These are phyloP conservation scores for Picea abies DNA, from an alignment of 83 land plant genomes.

Conservation along the genomic window DNA sequence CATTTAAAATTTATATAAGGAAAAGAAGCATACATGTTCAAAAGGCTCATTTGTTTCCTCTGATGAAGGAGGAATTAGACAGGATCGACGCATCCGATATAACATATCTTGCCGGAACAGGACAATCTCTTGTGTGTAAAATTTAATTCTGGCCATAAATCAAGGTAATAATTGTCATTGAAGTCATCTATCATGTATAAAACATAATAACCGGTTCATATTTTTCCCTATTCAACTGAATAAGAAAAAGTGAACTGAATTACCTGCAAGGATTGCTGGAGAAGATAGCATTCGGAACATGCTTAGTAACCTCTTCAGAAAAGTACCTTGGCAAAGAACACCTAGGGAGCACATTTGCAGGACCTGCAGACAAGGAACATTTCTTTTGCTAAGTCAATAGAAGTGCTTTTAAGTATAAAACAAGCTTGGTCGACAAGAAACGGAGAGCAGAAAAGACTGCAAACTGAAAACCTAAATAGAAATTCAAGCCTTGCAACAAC, in stretches of 20 bases:
- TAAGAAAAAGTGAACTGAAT: neutral
- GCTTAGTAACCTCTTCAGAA: constrained; percentile 83
- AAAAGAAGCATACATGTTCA: constrained; percentile 74
- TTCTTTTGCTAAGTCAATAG: neutral
- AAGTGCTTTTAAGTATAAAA: neutral
- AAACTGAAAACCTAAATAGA: neutral
- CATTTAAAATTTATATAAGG: neutral
- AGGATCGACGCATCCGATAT: constrained; percentile 91
- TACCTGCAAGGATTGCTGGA: constrained; percentile 99
- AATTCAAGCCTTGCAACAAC: neutral
- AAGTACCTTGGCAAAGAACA: constrained; percentile 79
- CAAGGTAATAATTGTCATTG: neutral
- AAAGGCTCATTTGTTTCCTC: constrained; percentile 97
- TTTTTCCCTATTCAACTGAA: neutral
- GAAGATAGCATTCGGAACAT: constrained; percentile 85
- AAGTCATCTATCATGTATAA: neutral
- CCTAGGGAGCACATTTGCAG: constrained; percentile 83
- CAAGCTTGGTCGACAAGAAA: neutral
- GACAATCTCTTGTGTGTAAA: constrained; percentile 93
- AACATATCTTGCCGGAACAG: constrained; percentile 93
- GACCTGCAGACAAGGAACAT: constrained; percentile 50
- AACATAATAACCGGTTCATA: neutral
- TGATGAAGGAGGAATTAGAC: constrained; percentile 79
- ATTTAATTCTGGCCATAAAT: constrained; percentile 64
- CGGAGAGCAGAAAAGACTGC: neutral